Conservation (phyloP, 352 stramenopile species). For the Pythium plurisporium region DNA sequence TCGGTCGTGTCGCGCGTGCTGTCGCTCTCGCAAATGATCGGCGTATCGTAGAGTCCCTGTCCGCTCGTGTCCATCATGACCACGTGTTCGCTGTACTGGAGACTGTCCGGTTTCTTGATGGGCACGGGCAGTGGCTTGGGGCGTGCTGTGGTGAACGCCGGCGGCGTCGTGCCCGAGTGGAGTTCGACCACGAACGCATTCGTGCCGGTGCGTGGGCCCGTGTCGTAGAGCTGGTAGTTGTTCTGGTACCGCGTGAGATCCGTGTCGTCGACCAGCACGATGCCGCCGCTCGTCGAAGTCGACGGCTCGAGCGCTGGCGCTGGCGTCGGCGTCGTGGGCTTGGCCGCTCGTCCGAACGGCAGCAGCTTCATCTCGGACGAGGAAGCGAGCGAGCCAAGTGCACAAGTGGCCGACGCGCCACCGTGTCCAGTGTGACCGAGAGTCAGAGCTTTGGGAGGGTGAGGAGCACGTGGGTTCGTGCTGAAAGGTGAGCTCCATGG, state of each 20-base stretch:
- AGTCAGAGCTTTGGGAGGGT: too few species aligned
- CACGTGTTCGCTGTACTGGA: neutral
- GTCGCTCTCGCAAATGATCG: conserved; percentile 6
- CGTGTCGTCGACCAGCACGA: conserved; percentile 19
- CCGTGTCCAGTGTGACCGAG: too few species aligned
- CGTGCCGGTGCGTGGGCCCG: neutral
- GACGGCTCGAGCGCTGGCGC: neutral
- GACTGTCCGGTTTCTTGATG: neutral
- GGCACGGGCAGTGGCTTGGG: neutral
- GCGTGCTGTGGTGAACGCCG: neutral
- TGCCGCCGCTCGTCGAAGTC: neutral
- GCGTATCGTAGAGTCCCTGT: neutral
- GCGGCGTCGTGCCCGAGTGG: neutral
- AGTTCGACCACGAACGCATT: neutral
- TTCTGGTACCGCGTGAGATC: conserved; percentile 12
- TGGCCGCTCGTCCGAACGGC: neutral
- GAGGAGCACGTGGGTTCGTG: too few species aligned
- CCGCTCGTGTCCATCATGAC: neutral
- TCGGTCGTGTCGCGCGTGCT: neutral
- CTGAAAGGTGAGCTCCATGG: too few species aligned
- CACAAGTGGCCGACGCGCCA: too few species aligned
- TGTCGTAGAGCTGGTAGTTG: conserved; percentile 10
- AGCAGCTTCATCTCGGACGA: conserved; percentile 14
- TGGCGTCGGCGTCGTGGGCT: neutral
- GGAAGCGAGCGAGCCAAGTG: too few species aligned